Evolutionary conservation across 345 rosid species (phyloP), one percentile per base, ranked within the genome.

Genomic region (Clarkia xantiana): DNA sequence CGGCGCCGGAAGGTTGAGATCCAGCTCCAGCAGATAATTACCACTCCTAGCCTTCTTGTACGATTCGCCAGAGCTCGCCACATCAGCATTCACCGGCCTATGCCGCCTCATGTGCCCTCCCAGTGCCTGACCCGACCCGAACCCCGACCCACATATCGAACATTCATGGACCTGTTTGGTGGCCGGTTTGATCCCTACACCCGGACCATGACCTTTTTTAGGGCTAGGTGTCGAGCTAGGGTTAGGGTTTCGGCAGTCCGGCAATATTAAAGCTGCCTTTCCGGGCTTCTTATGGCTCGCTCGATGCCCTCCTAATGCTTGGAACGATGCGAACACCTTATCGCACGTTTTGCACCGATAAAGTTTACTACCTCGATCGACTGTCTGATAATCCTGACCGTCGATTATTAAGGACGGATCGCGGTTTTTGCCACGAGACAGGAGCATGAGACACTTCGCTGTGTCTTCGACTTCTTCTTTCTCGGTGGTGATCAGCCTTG

Each of bases 101-200:
- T 93, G 99, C 59, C 99, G 68, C 69, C 99, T 64, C 99, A 93
- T 93, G 54, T 93, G 99, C 14, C 99, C 99, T 3, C 99, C 99
- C 49, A 93, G 68, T 9, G 99, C 99, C 71, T 93, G 99, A 7
- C 99, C 99, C 0, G 99, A 93, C 4, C 77, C 71, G 42, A 93
- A 93, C 59, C 80, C 95, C 0, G 87, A 84, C 6, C 96, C 95
- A 41, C 99, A 93, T 54, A 87, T 71, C 0, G 85, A 82, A 63
- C 99, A 93, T 61, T 80, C 99, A 34, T 93, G 99, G 51, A 87
- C 72, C 71, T 93, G 86, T 4, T 44, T 51, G 16, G 42, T n/a
- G n/a, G n/a, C n/a, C n/a, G n/a, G 39, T 61, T 48, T 77, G 38
- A 10, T 57, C 11, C 42, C 62, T 62, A 49, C 25, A 22, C 25